Conservation (phyloP, 371 early-diverging fungal genomes). For the Dinochytrium kinnereticum region DNA sequence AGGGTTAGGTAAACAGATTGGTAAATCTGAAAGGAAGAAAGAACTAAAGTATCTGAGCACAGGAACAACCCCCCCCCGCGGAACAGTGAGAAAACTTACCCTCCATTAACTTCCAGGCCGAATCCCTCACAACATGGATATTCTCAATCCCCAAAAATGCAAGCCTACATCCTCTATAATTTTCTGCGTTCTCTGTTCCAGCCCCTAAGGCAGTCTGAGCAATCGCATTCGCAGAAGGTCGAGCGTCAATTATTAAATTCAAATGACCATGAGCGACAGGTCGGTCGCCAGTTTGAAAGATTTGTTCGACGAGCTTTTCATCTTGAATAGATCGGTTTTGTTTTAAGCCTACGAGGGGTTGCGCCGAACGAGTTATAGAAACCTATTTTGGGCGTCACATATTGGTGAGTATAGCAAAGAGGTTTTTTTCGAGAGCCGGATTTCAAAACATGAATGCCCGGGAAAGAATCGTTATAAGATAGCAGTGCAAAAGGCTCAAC, state of each 20-base stretch:
- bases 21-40: slow-evolving; percentile 3
- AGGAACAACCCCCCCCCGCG: no score
- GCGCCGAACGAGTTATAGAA: slow-evolving; percentile 90
- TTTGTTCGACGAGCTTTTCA: slow-evolving; percentile 92
- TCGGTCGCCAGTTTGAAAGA: slow-evolving; percentile 63
- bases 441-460: no score
- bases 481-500: no score
- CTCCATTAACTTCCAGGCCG: slow-evolving; percentile 80
- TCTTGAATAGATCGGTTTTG: slow-evolving; percentile 95
- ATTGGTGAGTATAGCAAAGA: no score
- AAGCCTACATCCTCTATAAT: slow-evolving; percentile 86
- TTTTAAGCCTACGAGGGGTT: slow-evolving; percentile 94
- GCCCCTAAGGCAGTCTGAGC: slow-evolving; percentile 94
- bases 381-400: slow-evolving; percentile 54
- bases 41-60: neutral
- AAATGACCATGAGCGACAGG: slow-evolving; percentile 17
- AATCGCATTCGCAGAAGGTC: slow-evolving; percentile 93
- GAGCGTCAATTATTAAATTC: slow-evolving; percentile 92
- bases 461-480: no score
- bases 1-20: no score
- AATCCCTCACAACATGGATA: slow-evolving; percentile 96
- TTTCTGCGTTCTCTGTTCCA: slow-evolving; percentile 92
- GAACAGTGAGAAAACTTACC: slow-evolving; percentile 67
- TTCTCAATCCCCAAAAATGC: slow-evolving; percentile 93
- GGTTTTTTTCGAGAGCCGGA: no score